phyloP scores from a whole-genome alignment of 345 rosid species.

The Lumnitzera littorea region DNA sequence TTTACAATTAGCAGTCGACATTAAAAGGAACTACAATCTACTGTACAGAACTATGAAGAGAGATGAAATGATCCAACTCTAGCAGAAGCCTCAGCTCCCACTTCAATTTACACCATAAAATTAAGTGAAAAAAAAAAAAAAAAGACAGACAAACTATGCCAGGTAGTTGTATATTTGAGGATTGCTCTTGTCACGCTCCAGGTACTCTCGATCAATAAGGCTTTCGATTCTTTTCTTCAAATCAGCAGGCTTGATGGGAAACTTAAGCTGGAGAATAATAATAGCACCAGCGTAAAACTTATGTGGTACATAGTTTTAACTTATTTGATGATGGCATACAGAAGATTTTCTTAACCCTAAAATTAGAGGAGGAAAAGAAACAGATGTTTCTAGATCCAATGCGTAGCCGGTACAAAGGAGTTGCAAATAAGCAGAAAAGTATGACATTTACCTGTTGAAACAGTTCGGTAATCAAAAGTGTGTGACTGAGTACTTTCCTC shows the following conservation, averaged over 20 bases:
- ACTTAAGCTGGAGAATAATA: constrained; percentile 64
- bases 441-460: constrained; percentile 78
- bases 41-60: too few species aligned
- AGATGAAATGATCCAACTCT: too few species aligned
- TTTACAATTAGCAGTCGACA: too few species aligned
- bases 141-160: constrained; percentile 26
- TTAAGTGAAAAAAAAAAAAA: background rate
- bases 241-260: constrained; percentile 92
- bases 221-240: constrained; percentile 97
- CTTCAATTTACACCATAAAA: too few species aligned
- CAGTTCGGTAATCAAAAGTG: constrained; percentile 97
- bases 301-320: background rate
- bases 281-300: background rate
- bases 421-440: background rate
- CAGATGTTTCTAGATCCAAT: too few species aligned
- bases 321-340: background rate
- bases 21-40: too few species aligned
- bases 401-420: background rate
- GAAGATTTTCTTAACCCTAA: background rate
- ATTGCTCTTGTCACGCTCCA: constrained; percentile 97
- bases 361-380: too few species aligned
- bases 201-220: constrained; percentile 91
- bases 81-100: too few species aligned
- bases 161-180: constrained; percentile 96
- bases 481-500: constrained; percentile 92